A percentile compares a stretch with the other conserved stretches of the same genome.
Evolutionary conservation across 139 green algal species (phyloP).

Genomic region (Haematococcus lacustris): DNA sequence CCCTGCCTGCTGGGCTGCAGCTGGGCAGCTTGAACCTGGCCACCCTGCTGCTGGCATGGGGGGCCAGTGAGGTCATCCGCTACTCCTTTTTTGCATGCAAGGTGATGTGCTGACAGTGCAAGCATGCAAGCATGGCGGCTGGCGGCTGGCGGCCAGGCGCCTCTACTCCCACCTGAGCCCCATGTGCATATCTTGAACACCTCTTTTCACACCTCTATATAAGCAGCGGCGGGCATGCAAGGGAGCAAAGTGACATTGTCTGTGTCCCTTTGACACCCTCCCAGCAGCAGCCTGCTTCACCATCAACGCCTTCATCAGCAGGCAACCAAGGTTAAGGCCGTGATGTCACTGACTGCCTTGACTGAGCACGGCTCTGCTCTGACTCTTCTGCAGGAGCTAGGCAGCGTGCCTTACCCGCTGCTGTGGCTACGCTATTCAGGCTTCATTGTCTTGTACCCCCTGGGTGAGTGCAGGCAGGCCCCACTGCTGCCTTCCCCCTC

Average conservation of each 20-base stretch:
- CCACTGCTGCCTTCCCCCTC: no score
- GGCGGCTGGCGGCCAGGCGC: not conserved
- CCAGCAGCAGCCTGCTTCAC: not conserved
- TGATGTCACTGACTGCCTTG: no score
- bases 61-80: slow-evolving; percentile 80
- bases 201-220: not conserved
- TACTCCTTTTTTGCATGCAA: slow-evolving; percentile 90
- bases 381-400: slow-evolving; percentile 38
- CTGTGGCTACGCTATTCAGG: slow-evolving; percentile 84
- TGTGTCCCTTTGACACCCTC: not conserved
- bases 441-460: slow-evolving; percentile 89
- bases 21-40: slow-evolving; percentile 54
- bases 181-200: not conserved
- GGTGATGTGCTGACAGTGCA: slow-evolving; percentile 14
- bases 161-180: not conserved
- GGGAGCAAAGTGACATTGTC: not conserved
- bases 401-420: slow-evolving; percentile 51
- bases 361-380: no score
- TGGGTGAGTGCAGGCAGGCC: no score
- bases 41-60: slow-evolving; percentile 78
- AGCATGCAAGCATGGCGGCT: not conserved
- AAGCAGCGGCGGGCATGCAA: not conserved
- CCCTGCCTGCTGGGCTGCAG: slow-evolving; percentile 14
- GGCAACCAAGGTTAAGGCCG: no score
- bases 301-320: no score